A percentile compares a stretch with the other conserved stretches of the same genome.
Evolutionary conservation across 768 basidiomycete species (phyloP).

Genomic region (Tephrocybe sp.): DNA sequence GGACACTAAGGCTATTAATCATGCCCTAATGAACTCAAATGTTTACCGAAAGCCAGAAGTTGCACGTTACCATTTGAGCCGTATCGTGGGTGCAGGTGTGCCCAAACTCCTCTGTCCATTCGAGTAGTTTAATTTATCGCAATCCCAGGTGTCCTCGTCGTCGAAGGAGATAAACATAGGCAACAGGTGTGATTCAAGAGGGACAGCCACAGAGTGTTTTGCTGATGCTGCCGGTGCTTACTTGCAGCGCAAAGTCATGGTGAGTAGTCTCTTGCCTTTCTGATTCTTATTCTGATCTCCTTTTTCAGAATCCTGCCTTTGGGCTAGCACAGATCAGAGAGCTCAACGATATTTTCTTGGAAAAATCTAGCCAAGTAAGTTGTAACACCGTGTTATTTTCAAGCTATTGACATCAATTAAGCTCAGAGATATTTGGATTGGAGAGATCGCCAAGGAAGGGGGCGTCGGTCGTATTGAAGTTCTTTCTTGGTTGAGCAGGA

Average conservation of each 20-base stretch:
- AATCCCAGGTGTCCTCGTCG: constrained; percentile 45
- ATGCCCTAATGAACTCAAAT: constrained; percentile 55
- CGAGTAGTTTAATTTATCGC: neutral
- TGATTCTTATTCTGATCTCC: neutral
- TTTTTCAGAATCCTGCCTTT: constrained; percentile 61
- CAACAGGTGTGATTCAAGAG: constrained; percentile 31
- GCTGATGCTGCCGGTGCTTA: neutral
- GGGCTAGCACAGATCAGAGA: constrained; percentile 57
- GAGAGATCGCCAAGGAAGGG: constrained; percentile 29
- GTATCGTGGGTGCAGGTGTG: constrained; percentile 42
- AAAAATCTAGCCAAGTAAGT: constrained; percentile 48
- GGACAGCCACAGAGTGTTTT: neutral
- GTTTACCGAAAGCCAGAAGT: constrained; percentile 55
- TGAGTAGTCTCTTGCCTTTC: constrained; percentile 7
- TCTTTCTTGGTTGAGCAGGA: constrained; percentile 59
- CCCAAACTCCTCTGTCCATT: neutral
- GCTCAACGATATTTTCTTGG: constrained; percentile 53
- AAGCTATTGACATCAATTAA: constrained; percentile 13
- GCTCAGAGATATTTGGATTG: constrained; percentile 49
- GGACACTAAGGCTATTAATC: constrained; percentile 47
- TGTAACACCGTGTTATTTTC: neutral
- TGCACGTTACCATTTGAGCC: constrained; percentile 31
- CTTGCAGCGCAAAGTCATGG: constrained; percentile 44
- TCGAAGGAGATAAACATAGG: constrained; percentile 47
- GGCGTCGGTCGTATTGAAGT: constrained; percentile 47